phyloP scores from a whole-genome alignment of 225 moss, liverwort and hornwort genomes.

The Polytrichum formosum region DNA sequence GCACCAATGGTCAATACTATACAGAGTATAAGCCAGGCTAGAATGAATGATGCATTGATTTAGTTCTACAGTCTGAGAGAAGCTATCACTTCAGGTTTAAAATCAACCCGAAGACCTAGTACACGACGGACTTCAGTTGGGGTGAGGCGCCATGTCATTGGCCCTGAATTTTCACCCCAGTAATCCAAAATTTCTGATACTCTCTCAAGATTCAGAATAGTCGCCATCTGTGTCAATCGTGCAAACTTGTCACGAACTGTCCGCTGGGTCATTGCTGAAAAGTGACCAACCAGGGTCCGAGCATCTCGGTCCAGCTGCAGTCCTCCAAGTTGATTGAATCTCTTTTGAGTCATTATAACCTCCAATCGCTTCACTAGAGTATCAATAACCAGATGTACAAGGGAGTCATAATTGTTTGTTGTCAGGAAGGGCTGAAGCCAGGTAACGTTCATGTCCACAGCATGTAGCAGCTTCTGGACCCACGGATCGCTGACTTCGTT shows the following conservation, averaged over 20 bases:
- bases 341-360: conserved; percentile 79
- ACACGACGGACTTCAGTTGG: conserved; percentile 80
- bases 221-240: conserved; percentile 91
- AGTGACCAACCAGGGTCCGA: conserved; percentile 80
- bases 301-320: conserved; percentile 90
- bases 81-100: conserved; percentile 80
- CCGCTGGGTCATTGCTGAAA: conserved; percentile 85
- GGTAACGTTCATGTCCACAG: conserved; percentile 64
- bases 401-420: conserved; percentile 82
- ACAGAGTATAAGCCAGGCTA: neutral
- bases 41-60: neutral
- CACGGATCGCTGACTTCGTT: conserved; percentile 91
- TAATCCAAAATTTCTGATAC: conserved; percentile 89
- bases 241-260: conserved; percentile 93
- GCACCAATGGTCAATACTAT: no score
- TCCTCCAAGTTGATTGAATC: conserved; percentile 88
- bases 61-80: conserved; percentile 70
- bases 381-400: conserved; percentile 79
- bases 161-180: conserved; percentile 94
- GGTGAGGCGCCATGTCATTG: conserved; percentile 94
- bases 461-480: conserved; percentile 87
- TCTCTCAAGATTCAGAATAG: conserved; percentile 84
- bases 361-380: conserved; percentile 78
- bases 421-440: conserved; percentile 87
- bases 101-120: conserved; percentile 80